Conservation (phyloP, 257 asterid genomes). For the Solanum medicagineum region DNA sequence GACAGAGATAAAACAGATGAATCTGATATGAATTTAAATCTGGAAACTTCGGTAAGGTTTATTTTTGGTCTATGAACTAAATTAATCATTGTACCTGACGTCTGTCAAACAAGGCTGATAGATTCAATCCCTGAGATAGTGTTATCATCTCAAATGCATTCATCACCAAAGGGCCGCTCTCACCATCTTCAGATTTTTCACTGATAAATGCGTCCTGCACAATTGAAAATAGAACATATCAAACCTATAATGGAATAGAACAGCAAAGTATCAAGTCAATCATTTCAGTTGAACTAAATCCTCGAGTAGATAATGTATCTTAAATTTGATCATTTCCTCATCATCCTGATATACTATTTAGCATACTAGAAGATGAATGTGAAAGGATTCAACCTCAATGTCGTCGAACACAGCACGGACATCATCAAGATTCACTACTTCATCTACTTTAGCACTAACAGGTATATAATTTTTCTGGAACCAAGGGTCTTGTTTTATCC, state of each 20-base stretch:
- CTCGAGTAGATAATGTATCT: background rate
- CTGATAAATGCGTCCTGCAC: conserved; percentile 74
- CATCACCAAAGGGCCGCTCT: conserved; percentile 70
- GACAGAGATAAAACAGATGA: background rate
- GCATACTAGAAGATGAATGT: background rate
- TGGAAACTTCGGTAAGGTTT: background rate
- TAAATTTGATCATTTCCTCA: background rate
- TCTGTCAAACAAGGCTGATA: conserved; percentile 90
- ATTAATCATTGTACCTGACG: conserved; percentile 46
- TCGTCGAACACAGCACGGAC: conserved; percentile 79
- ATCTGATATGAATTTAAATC: background rate
- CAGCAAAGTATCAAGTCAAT: background rate
- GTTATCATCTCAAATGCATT: conserved; percentile 99
- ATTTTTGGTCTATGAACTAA: background rate
- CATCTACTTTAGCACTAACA: conserved; percentile 54
- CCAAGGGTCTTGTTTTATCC: conserved; percentile 71
- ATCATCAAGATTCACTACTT: conserved; percentile 78
- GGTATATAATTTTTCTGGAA: conserved; percentile 57
- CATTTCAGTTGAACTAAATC: background rate
- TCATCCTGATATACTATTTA: background rate
- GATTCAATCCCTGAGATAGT: conserved; percentile 90
- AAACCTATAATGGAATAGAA: background rate
- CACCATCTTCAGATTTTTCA: conserved; percentile 41
- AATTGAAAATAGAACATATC: background rate
- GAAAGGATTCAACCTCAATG: conserved; percentile 47